Percentiles rank a stretch among this genome's conserved stretches.
Conservation (phyloP, 345 rosid genomes). For the Camelina sativa region DNA sequence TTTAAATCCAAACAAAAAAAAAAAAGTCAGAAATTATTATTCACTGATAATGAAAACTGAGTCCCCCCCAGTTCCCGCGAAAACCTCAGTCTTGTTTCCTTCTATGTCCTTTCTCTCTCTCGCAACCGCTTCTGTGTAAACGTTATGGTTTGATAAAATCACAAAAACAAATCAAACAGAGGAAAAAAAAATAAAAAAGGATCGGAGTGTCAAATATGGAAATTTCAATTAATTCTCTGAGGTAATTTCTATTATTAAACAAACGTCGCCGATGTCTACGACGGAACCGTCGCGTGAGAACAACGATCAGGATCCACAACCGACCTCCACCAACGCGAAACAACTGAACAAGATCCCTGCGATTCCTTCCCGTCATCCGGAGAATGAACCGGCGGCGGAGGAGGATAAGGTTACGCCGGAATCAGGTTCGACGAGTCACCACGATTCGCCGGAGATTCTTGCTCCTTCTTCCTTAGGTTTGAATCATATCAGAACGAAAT, state of each 20-base stretch:
- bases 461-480: constrained; percentile 72
- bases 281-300: constrained; percentile 42
- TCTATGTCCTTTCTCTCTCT: constrained; percentile 13
- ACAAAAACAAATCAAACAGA: neutral
- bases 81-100: constrained; percentile 49
- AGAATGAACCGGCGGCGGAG: neutral
- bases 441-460: constrained; percentile 50
- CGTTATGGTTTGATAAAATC: constrained; percentile 30
- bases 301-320: constrained; percentile 33
- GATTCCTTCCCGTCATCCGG: constrained; percentile 51
- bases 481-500: constrained; percentile 79
- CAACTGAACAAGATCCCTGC: constrained; percentile 69
- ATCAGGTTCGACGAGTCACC: constrained; percentile 18
- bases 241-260: neutral
- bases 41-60: neutral
- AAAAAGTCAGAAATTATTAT: too few relatives aligned
- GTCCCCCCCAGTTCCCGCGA: constrained; percentile 62
- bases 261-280: constrained; percentile 45
- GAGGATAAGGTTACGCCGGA: constrained; percentile 11
- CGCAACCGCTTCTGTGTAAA: constrained; percentile 39
- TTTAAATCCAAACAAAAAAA: too few relatives aligned
- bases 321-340: constrained; percentile 44
- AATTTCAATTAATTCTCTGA: constrained; percentile 12
- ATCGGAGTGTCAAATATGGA: constrained; percentile 30
- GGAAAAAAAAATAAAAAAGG: neutral